A percentile compares a stretch with the other conserved stretches of the same genome.
phyloP scores from a whole-genome alignment of 2,329 filamentous ascomycete genomes.

The Keithomyces neogunnii region DNA sequence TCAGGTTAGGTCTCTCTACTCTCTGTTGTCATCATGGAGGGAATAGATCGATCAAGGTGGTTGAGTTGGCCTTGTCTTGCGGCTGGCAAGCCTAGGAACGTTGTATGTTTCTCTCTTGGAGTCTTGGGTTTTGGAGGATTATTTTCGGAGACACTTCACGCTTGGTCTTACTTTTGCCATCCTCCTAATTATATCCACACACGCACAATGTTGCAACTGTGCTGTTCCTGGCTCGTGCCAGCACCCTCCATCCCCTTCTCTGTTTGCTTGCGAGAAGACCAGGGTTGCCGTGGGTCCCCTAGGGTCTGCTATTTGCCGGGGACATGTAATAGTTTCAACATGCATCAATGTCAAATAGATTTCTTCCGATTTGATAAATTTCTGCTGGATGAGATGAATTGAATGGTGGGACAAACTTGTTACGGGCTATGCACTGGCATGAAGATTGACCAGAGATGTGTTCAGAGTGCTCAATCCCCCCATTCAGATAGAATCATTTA shows the following conservation, averaged over 20 bases:
- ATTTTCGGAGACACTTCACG: slow-evolving; percentile 27
- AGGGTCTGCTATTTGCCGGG: neutral
- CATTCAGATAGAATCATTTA: no score
- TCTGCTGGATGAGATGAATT: neutral
- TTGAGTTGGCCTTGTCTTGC: slow-evolving; percentile 16
- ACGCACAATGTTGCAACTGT: neutral
- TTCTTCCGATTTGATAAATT: neutral
- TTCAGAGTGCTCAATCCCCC: no score
- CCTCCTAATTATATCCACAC: slow-evolving; percentile 10
- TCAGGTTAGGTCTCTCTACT: slow-evolving; percentile 8
- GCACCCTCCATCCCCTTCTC: neutral
- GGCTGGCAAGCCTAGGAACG: slow-evolving; percentile 16
- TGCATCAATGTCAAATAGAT: neutral
- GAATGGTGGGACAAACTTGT: neutral
- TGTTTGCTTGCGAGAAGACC: neutral
- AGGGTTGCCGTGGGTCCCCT: neutral
- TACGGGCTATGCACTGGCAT: no score
- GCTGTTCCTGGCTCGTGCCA: neutral
- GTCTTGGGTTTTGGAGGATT: slow-evolving; percentile 29
- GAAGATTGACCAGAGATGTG: no score
- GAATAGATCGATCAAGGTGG: slow-evolving; percentile 19
- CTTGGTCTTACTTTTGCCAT: slow-evolving; percentile 14
- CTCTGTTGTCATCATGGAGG: neutral
- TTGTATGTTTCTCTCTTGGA: slow-evolving; percentile 29
- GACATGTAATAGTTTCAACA: neutral